Base-by-base conservation (phyloP, 257 asterid species). In the Fraxinus anomala region DNA sequence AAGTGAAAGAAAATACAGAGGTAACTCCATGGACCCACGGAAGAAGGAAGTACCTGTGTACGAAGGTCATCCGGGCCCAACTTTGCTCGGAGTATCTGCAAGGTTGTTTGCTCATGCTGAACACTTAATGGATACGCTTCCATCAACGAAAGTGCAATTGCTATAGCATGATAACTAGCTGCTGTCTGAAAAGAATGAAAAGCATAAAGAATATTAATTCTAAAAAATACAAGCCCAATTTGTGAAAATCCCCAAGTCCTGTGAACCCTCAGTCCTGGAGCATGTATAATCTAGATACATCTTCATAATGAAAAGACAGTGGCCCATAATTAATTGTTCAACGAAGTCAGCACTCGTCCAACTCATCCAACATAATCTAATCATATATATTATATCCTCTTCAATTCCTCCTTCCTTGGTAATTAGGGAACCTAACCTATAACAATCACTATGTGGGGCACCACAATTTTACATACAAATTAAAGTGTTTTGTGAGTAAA, bases 91-190 rank as follows among this genome's bases (percentile, higher is more conserved):
- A 93, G 91, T 73, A 93, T 93, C 81, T 90, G 94, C 79, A 93
- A 87, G 72, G 98, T 93, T 76, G 97, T 93, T 78, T 93, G 98
- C 80, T 93, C 98, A 56, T 93, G 98, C 86, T 93, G 98, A 88
- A 93, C 97, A 81, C 98, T 93, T 79, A 93, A 84, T 66, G 98
- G 97, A 83, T 91, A 93, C 76, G 98, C 98, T 86, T 93, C 98
- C 98, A 93, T 93, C 94, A 93, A 85, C 28, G 98, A 93, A 70
- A 93, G 92, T 70, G 98, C 98, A 79, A 93, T 93, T 71, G 98
- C 98, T 36, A 93, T 93, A 73, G 98, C 98, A 82, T 93, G 98
- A 78, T 93, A 93, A 85, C 98, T 93, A 74, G 98, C 98, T 76
- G 98, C 98, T 66, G 98, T 93, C 98, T 93, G 92, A 63, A 73